Evolutionary conservation across 2,329 filamentous ascomycete genomes (phyloP).

Genomic region (Fusarium bulbicola): DNA sequence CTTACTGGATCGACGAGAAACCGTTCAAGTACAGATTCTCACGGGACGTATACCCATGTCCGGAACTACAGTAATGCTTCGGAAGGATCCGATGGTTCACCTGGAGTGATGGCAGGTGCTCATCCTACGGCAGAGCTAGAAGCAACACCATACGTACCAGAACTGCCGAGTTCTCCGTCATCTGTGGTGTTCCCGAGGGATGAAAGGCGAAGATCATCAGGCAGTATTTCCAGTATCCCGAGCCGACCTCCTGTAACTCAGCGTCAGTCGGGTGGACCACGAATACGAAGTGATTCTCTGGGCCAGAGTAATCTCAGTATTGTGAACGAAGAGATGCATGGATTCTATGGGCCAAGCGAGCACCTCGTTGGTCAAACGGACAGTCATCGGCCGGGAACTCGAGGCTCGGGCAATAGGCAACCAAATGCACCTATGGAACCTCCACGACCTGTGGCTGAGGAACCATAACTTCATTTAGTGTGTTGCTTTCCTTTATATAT

Average conservation of each 20-base stretch:
- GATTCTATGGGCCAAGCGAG: conserved; percentile 56
- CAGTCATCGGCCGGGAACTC: conserved; percentile 32
- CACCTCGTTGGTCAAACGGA: conserved; percentile 54
- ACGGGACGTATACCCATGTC: conserved; percentile 48
- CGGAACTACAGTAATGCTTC: conserved; percentile 57
- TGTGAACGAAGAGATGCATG: conserved; percentile 59
- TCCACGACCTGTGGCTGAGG: background rate
- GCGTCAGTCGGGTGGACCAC: conserved; percentile 42
- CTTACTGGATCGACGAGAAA: conserved; percentile 38
- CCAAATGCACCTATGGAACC: background rate
- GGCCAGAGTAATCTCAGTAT: conserved; percentile 37
- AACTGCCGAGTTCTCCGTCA: conserved; percentile 48
- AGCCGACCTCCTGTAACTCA: conserved; percentile 39
- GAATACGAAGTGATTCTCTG: conserved; percentile 37
- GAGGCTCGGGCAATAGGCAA: conserved; percentile 2
- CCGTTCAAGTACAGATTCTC: conserved; percentile 51
- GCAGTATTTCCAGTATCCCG: conserved; percentile 31
- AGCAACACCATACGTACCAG: conserved; percentile 46
- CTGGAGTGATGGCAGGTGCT: conserved; percentile 35
- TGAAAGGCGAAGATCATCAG: conserved; percentile 41
- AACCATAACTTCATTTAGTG: background rate
- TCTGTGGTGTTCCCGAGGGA: conserved; percentile 31
- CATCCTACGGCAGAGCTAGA: conserved; percentile 49
- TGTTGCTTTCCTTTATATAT: background rate
- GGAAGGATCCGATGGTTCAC: conserved; percentile 50